These are phyloP conservation scores for Colletotrichum abscissum DNA, from an alignment of 2,329 filamentous ascomycete species.

Conservation along the genomic window DNA sequence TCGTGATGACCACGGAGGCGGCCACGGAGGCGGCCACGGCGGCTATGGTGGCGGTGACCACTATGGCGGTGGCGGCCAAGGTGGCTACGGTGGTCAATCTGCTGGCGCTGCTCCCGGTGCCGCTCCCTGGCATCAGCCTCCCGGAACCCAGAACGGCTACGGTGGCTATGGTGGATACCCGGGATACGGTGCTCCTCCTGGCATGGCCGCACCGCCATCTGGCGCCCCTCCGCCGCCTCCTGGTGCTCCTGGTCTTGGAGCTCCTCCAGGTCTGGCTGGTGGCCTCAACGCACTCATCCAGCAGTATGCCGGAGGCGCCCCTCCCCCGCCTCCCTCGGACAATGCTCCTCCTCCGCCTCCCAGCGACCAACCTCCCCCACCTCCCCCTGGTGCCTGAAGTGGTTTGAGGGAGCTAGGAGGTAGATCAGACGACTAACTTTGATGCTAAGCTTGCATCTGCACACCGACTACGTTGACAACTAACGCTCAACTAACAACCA, in stretches of 20 bases:
- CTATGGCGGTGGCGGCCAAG: constrained; percentile 54
- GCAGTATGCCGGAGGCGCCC: constrained; percentile 67
- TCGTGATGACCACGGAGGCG: constrained; percentile 57
- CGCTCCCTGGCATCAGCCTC: constrained; percentile 72
- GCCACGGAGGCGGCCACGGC: constrained; percentile 46
- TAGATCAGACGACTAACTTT: constrained; percentile 19
- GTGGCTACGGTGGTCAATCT: constrained; percentile 38
- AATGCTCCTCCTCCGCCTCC: constrained; percentile 71
- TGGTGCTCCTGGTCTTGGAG: constrained; percentile 57
- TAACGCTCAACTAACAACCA: constrained; percentile 33
- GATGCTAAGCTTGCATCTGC: background rate
- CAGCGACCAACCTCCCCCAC: constrained; percentile 71
- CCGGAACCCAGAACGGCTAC: constrained; percentile 57
- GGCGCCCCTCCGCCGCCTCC: constrained; percentile 42
- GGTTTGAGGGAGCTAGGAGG: background rate
- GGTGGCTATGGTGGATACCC: constrained; percentile 68
- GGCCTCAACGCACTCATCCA: constrained; percentile 75
- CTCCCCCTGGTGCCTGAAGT: constrained; percentile 63
- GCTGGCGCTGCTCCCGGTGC: constrained; percentile 32
- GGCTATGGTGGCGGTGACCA: constrained; percentile 52
- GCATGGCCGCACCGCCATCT: constrained; percentile 56
- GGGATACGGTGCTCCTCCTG: constrained; percentile 65
- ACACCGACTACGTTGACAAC: background rate
- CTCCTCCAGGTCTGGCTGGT: constrained; percentile 64
- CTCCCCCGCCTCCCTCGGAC: constrained; percentile 65